Evolutionary conservation across 225 moss, liverwort and hornwort genomes (phyloP), one percentile per base, ranked within the genome.

Genomic region (Polytrichum commune): DNA sequence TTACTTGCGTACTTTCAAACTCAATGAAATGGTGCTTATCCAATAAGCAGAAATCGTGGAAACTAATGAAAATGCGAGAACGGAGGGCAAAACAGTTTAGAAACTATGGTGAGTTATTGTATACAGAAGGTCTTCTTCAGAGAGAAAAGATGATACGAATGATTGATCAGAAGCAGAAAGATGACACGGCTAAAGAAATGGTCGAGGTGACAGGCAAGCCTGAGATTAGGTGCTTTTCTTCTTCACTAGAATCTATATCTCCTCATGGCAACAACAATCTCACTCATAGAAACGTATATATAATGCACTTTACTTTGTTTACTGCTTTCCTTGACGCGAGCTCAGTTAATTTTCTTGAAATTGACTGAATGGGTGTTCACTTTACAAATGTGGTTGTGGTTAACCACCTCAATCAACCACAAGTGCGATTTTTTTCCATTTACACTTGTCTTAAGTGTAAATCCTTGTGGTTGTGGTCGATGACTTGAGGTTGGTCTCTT

Each of bases 101-200:
- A 77, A 96, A 96, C 69, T 96, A 96, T 67, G 93, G 96, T 32
- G 96, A 96, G 68, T 76, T 96, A 54, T 73, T 96, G 57, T 93
- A 96, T 22, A 73, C 78, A 23, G 96, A 93, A 81, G 96, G 93
- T 20, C 79, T 93, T 46, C 62, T 69, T 30, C 84, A 85, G 71
- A 84, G 72, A 69, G 85, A 89, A 63, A 89, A 90, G n/a, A 72
- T 84, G 46, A 65, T 87, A 63, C 83, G 79, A 67, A 30, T 73
- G 71, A 77, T 85, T 20, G 73, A 79, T 69, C 70, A 82, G 66
- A 93, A 90, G 73, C 85, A 93, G 64, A 82, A 80, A 79, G 88
- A 90, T 55, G 93, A 92, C 74, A 85, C 73, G 76, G 79, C 78
- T 58, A 85, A 72, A 65, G 96, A 96, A 85, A 85, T 93, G 89